These are phyloP conservation scores for Breviolum minutum DNA, from an alignment of 73 alveolate genomes.

Conservation along the genomic window DNA sequence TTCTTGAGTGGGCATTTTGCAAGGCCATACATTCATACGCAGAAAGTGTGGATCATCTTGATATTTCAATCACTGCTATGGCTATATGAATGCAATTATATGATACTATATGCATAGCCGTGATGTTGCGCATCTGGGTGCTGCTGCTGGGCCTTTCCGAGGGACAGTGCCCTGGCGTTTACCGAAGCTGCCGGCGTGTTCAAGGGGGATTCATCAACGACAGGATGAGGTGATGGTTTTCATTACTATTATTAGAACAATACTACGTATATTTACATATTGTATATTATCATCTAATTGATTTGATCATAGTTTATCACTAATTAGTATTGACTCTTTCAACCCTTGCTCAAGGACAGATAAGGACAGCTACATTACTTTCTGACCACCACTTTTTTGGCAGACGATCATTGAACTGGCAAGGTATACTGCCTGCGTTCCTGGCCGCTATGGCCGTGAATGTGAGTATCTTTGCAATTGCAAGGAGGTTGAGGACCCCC, in stretches of 20 bases:
- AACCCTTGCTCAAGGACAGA: too few species aligned
- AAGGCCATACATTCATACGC: too few species aligned
- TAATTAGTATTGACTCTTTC: too few species aligned
- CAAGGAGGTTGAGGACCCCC: slow-evolving; percentile 5
- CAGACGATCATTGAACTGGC: not conserved
- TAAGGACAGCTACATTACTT: too few species aligned
- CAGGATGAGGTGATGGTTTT: not conserved
- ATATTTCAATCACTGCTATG: too few species aligned
- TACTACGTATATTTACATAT: not conserved
- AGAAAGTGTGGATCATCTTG: not conserved
- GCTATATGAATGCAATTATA: too few species aligned
- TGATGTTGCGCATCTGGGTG: not conserved
- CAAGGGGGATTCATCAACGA: not conserved
- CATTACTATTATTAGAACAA: not conserved
- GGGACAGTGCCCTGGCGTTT: not conserved
- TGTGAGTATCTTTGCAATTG: slow-evolving; percentile 22
- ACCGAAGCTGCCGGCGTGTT: too few species aligned
- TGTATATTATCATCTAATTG: not conserved
- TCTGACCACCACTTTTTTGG: not conserved
- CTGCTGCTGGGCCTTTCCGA: not conserved
- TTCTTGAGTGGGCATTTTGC: too few species aligned
- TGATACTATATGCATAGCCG: too few species aligned
- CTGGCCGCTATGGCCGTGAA: slow-evolving; percentile 60
- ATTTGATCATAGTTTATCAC: too few species aligned
- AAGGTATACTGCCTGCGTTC: slow-evolving; percentile 52